phyloP scores from a whole-genome alignment of 179 eudicot genomes.

The Vitellaria paradoxa region DNA sequence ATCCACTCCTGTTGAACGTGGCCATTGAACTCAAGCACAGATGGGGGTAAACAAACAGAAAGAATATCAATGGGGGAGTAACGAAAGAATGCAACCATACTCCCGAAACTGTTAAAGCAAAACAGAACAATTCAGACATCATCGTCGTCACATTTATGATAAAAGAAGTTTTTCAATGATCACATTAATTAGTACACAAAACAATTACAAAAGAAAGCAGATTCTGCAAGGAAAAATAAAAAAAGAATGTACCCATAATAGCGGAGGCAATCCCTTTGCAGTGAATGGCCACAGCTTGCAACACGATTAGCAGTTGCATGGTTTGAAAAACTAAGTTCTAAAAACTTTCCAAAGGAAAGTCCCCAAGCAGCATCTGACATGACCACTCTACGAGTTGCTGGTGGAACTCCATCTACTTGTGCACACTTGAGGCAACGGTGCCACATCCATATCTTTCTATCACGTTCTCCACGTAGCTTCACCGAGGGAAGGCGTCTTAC shows the following conservation, averaged over 20 bases:
- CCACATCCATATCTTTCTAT: constrained; percentile 99
- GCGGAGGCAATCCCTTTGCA: constrained; percentile 95
- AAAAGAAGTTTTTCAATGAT: background rate
- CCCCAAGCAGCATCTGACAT: constrained; percentile 99
- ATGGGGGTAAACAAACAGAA: constrained; percentile 77
- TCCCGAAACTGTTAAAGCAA: constrained; percentile 63
- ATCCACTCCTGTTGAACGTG: constrained; percentile 64
- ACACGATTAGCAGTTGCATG: constrained; percentile 97
- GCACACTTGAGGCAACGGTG: constrained; percentile 92
- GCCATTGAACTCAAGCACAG: constrained; percentile 69
- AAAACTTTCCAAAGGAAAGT: constrained; percentile 94
- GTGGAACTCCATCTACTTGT: constrained; percentile 71
- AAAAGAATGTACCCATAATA: constrained; percentile 72
- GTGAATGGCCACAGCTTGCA: constrained; percentile 95
- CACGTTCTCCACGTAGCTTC: constrained; percentile 78
- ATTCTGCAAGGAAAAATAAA: background rate
- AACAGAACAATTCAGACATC: background rate
- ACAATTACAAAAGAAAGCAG: constrained; percentile 2
- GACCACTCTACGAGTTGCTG: constrained; percentile 79
- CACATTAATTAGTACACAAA: background rate
- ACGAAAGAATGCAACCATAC: constrained; percentile 86
- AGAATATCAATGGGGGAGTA: constrained; percentile 89
- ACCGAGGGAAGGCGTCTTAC: constrained; percentile 61
- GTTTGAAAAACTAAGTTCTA: constrained; percentile 95
- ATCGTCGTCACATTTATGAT: background rate